Percentiles rank a stretch among this genome's conserved stretches.
phyloP scores from a whole-genome alignment of 208 protist genomes.

The Porcisia hertigi region DNA sequence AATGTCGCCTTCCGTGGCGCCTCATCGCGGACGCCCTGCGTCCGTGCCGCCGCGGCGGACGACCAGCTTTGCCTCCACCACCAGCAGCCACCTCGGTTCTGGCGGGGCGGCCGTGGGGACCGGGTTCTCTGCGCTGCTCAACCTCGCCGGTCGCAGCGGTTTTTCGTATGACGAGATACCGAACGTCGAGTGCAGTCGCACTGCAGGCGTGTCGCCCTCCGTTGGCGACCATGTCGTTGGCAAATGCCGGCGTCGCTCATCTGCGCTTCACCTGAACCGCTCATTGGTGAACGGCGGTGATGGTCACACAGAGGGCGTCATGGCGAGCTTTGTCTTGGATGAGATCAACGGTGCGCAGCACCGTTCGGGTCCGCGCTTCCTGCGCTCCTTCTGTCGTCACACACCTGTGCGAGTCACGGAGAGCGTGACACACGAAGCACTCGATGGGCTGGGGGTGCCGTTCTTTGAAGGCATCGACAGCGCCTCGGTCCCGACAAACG shows the following conservation, averaged over 20 bases:
- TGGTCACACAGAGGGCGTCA: constrained; percentile 26
- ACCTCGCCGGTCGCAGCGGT: constrained; percentile 7
- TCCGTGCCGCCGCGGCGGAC: constrained; percentile 3
- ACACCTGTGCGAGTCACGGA: constrained; percentile 36
- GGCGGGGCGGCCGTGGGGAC: background rate
- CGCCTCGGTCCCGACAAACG: constrained; percentile 17
- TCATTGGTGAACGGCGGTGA: constrained; percentile 30
- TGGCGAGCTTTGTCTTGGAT: constrained; percentile 36
- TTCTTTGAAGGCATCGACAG: constrained; percentile 44
- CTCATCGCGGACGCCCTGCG: background rate
- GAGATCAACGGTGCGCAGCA: constrained; percentile 1
- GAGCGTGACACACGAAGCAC: constrained; percentile 31
- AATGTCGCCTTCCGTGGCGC: background rate
- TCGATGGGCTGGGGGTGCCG: constrained; percentile 40
- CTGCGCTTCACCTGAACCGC: constrained; percentile 37
- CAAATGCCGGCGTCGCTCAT: constrained; percentile 10
- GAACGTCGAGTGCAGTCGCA: constrained; percentile 23
- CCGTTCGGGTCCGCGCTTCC: constrained; percentile 41
- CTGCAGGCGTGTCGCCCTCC: constrained; percentile 18
- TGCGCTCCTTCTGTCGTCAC: constrained; percentile 46
- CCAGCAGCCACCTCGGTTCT: constrained; percentile 18
- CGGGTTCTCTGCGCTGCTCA: background rate
- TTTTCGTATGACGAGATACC: constrained; percentile 21
- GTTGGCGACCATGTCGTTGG: constrained; percentile 5
- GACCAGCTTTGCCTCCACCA: constrained; percentile 22